Base-by-base conservation (phyloP, 2,329 filamentous ascomycete genomes). In the Fusarium ramigenum region DNA sequence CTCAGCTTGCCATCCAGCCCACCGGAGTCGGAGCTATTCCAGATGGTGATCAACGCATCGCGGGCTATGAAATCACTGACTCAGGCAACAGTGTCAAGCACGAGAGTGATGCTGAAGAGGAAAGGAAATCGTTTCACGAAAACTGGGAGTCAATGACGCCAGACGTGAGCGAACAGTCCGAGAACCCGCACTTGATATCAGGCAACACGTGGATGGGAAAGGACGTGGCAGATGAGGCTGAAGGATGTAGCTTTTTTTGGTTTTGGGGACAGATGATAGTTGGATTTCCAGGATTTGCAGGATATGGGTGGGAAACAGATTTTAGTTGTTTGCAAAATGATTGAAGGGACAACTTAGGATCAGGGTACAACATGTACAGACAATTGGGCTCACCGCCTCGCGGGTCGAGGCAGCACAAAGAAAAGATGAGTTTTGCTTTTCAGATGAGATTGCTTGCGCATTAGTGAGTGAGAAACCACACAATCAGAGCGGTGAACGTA, bases 141-240 rank as follows among this genome's bases (percentile, higher is more conserved):
- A 73, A 76, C 12, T 85, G 83, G 84, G 80, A 81, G 36, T 69
- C 70, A 19, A 71, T 85, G 62, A 81, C 82, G 19, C 68, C 77
- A 36, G 84, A 85, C 59, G 75, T 86, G 39, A 68, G 77, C 39
- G 78, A 79, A 36, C 83, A 85, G 69, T 78, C 73, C 30, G 81
- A 76, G 32, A 78, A 76, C 58, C 79, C 81, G 2, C 73, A 78
- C 18, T 72, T 84, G 53, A 78, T 76, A 53, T 81, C 82, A 18
- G 83, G 83, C 3, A 79, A 82, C 66, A 84, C 83, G 18, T 82
- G 81, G 16, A 79, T 84, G 69, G 82, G 84, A 54, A 81, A 83
- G 56, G 60, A 59, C 32, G 30, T 36, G 43, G 42, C 62, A 36
- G 56, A 68, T 30, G 43, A 44, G 66, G 47, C 40, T 62, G 50